These are phyloP conservation scores for Pyrenochaeta sp. DNA, from an alignment of 2,329 filamentous ascomycete species.

Conservation along the genomic window DNA sequence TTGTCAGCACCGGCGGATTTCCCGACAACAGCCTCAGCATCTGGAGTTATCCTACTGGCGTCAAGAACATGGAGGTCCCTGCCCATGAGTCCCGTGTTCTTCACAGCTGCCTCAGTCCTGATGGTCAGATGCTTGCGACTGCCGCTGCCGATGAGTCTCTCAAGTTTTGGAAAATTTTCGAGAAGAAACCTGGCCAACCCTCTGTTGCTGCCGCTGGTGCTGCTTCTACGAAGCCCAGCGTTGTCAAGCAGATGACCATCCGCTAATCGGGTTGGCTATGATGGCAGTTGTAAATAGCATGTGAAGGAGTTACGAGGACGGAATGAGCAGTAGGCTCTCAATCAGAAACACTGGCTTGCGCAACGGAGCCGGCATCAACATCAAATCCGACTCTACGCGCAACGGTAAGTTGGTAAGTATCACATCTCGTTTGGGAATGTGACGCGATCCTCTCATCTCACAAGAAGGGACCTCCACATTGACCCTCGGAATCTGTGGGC, in stretches of 20 bases:
- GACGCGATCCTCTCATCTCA: constrained; percentile 41
- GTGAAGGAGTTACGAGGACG: constrained; percentile 3
- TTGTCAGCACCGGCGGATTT: constrained; percentile 96
- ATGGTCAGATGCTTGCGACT: constrained; percentile 97
- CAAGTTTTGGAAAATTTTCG: constrained; percentile 99
- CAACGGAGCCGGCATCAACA: constrained; percentile 41
- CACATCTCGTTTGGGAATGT: constrained; percentile 52
- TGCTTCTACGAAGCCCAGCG: constrained; percentile 78
- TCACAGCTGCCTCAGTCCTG: constrained; percentile 95
- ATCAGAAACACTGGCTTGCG: constrained; percentile 43
- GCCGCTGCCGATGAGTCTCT: constrained; percentile 95
- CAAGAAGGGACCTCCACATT: constrained; percentile 39
- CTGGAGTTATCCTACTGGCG: constrained; percentile 97
- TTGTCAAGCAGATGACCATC: constrained; percentile 91
- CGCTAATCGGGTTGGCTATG: constrained; percentile 34
- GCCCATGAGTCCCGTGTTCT: constrained; percentile 96
- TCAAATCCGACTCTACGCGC: constrained; percentile 50
- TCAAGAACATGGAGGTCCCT: constrained; percentile 97
- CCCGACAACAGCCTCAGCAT: constrained; percentile 99
- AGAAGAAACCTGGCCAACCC: constrained; percentile 89
- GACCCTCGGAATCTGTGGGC: constrained; percentile 37
- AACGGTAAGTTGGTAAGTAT: constrained; percentile 55
- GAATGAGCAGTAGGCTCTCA: constrained; percentile 26
- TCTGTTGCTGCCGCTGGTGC: constrained; percentile 70
- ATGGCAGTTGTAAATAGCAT: background rate